Conservation (phyloP, 768 basidiomycete genomes). For the Amanita inopinata region DNA sequence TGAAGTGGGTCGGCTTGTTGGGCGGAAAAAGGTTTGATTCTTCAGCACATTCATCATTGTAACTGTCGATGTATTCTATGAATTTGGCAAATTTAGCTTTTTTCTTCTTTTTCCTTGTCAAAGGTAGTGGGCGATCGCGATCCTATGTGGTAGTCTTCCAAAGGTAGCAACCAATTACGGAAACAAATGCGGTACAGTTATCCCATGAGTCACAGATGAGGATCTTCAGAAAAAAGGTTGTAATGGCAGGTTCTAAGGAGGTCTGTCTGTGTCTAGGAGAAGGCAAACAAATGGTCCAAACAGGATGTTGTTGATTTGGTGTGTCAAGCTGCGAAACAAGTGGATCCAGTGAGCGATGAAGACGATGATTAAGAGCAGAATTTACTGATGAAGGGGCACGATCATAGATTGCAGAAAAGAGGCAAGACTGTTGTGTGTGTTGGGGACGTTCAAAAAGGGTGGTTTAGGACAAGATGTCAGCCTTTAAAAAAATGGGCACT, state of each 20-base stretch:
- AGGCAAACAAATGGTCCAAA: conserved; percentile 50
- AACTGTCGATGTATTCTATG: conserved; percentile 12
- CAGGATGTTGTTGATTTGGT: conserved; percentile 45
- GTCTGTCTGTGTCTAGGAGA: conserved; percentile 64
- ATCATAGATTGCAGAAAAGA: conserved; percentile 40
- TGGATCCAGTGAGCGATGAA: conserved; percentile 8
- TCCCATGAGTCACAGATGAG: conserved; percentile 39
- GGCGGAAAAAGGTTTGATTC: conserved; percentile 56
- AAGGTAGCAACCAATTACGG: conserved; percentile 31
- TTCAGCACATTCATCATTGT: conserved; percentile 58
- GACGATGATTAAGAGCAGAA: conserved; percentile 9
- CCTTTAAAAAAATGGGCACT: neutral
- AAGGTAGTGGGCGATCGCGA: conserved; percentile 20
- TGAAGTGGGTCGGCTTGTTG: conserved; percentile 54
- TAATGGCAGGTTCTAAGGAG: conserved; percentile 50
- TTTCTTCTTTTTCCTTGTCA: conserved; percentile 13
- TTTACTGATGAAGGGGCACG: conserved; percentile 31
- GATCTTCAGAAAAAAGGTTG: conserved; percentile 13
- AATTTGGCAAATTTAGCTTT: conserved; percentile 12
- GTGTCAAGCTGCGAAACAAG: conserved; percentile 30
- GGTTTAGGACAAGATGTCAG: conserved; percentile 9
- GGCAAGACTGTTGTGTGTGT: conserved; percentile 9
- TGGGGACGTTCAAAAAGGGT: conserved; percentile 9
- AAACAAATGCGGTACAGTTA: conserved; percentile 29
- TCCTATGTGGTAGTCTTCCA: conserved; percentile 18